Evolutionary conservation across 495 filamentous ascomycete genomes (phyloP), one percentile per base, ranked within the genome.

Genomic region (Xylaria sp.): DNA sequence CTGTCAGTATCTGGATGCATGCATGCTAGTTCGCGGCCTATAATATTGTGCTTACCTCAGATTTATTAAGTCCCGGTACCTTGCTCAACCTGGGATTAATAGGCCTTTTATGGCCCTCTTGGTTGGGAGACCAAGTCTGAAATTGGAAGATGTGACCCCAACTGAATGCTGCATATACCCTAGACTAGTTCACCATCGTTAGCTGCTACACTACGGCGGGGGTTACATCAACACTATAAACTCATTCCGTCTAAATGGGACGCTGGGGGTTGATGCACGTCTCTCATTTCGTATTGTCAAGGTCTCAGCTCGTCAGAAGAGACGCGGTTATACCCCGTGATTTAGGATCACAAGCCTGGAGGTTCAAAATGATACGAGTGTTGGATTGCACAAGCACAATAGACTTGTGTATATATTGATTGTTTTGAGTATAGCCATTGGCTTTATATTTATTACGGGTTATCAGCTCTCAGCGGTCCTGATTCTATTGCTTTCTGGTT

Each of bases 11-110:
- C 11, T 65, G 31, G 35, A 40, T 65, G 62, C 37, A 40, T 65
- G 62, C 61, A 33, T 35, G 43, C 33, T 50, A 24, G 29, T 31
- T 65, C 15, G 26, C 12, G 8, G 17, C 8, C 19, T 35, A 26
- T 50, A 19, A 43, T 50, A 21, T 52, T 4, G 17, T 65, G 62
- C 62, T 65, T 65, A 65, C 52, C 26, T 65, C 43, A 65, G 17
- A 24, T 48, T 65, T 48, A 52, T 65, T 65, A 65, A 65, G 31
- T 52, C 1, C 9, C 5, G 8, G 9, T 21, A 52, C 62, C 62
- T 21, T 50, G 62, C 44, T 65, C 21, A 63, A 15, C 29, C 11
- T 9, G 24, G 31, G 9, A 35, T 65, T 65, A 65, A 65, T 3
- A 35, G 8, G 31, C 19, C 15, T 33, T 43, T 50, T 65, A 65